Base-by-base conservation (phyloP, 2,329 filamentous ascomycete genomes). In the Penicillium olsonii region DNA sequence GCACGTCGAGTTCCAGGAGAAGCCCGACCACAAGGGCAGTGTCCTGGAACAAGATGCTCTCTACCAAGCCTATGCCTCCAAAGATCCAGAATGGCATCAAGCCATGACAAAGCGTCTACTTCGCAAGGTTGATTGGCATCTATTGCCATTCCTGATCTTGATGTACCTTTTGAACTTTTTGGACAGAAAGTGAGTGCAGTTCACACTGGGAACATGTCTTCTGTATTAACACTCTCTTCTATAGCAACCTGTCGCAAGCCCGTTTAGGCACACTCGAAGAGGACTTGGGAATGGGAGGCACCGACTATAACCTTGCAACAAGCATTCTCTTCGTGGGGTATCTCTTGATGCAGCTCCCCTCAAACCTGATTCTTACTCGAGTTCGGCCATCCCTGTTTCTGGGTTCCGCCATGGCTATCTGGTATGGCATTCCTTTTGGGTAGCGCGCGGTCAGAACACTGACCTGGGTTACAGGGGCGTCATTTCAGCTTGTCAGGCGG, bases 271-370 rank as follows among this genome's bases (percentile, higher is more conserved):
- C 75, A 0, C 68, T 84, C 0, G 80, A 84, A 49, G 48, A 69
- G 18, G 81, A 84, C 48, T 67, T 84, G 0, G 66, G 65, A 1
- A 81, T 84, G 76, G 68, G 61, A 5, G 79, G 79, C 7, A 83
- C 78, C 2, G 78, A 84, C 40, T 84, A 80, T 59, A 83, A 83
- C 54, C 65, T 82, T 2, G 76, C 76, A 10, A 80, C 77, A 4
- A 77, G 75, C 52, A 79, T 82, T 56, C 68, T 82, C 24, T 84
- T 83, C 52, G 79, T 83, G 35, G 70, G 82, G 3, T 85, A 85
- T 56, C 68, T 85, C 0, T 66, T 84, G 11, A 84, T 84, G 77
- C 82, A 85, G 61, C 67, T 85, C 0, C 83, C 83, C 0, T 84
- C 81, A 0, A 86, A 85, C 52, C 70, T 85, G 48, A 59, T 82